Evolutionary conservation across 768 basidiomycete genomes (phyloP).

Genomic region (Kondoa subrosea): DNA sequence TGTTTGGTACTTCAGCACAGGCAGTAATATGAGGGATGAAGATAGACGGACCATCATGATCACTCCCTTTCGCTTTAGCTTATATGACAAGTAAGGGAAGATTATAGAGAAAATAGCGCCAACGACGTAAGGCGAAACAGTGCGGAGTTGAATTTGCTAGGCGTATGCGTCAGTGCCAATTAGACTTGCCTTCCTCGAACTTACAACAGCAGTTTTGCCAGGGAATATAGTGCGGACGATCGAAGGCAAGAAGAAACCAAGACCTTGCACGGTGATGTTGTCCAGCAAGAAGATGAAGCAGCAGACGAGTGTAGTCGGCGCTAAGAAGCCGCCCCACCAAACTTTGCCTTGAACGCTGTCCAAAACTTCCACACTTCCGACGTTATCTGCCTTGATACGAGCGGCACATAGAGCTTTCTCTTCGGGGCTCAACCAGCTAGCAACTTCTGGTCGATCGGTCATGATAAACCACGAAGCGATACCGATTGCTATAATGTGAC

Average conservation of each 20-base stretch:
- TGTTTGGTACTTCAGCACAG: too few species aligned
- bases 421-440: slow-evolving; percentile 22
- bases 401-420: slow-evolving; percentile 17
- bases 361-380: slow-evolving; percentile 21
- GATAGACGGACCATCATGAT: slow-evolving; percentile 10
- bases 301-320: slow-evolving; percentile 17
- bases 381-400: slow-evolving; percentile 27
- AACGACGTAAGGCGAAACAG: slow-evolving; percentile 23
- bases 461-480: slow-evolving; percentile 18
- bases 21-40: slow-evolving; percentile 11
- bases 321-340: slow-evolving; percentile 12
- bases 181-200: background rate
- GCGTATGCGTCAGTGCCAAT: slow-evolving; percentile 13
- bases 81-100: background rate
- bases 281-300: slow-evolving; percentile 26
- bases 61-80: background rate
- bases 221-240: slow-evolving; percentile 28
- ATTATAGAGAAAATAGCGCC: background rate
- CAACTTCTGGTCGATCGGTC: slow-evolving; percentile 16
- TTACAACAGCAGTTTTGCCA: background rate
- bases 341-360: slow-evolving; percentile 22
- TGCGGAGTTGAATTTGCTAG: slow-evolving; percentile 20
- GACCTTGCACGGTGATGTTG: slow-evolving; percentile 23
- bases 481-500: slow-evolving; percentile 18
- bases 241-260: slow-evolving; percentile 19